Base-by-base conservation (phyloP, 2,329 filamentous ascomycete species). In the Domatiomyces catenatus region DNA sequence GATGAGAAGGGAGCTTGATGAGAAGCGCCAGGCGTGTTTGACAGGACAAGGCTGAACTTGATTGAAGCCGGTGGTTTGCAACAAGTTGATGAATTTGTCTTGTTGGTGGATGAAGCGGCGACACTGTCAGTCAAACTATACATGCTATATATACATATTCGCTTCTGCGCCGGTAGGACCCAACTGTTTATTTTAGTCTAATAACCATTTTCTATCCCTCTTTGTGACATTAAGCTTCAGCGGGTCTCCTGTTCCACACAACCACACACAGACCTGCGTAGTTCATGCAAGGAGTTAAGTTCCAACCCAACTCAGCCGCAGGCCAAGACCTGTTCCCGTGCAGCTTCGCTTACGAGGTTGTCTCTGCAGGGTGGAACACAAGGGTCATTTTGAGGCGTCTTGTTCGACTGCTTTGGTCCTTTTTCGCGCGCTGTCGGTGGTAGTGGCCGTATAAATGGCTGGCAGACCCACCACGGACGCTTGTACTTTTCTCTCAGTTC, bases 391-490 rank as follows among this genome's bases (percentile, higher is more conserved):
- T 39, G 32, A 15, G 32, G 15, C 15, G 8, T 88, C 70, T 87
- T 89, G 60, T 81, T 86, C 54, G 82, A 64, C 51, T 74, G 77
- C 64, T 94, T 74, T 2, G 84, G 82, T 0, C 89, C 89, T 64
- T 86, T 88, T 55, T 83, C 81, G 56, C 92, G 61, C 2, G 92
- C 92, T 69, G 96, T 90, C 58, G 84, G 84, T 0, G 92, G 92
- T 61, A 95, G 65, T 42, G 88, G 89, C 50, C 89, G 73, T 5
- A 95, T 77, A 60, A 94, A 86, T 3, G 90, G 83, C 69, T 96
- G 89, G 48, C 81, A 87, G 3, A 94, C 75, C 86, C 87, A 95
- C 77, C 82, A 95, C 1, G 89, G 89, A 56, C 87, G 71, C 64
- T 81, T 83, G 62, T 87, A 94, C 53, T 78, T 72, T 50, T 76